Percentiles rank a stretch among this genome's conserved stretches.
Evolutionary conservation across 495 filamentous ascomycete species (phyloP).

Genomic region (Clavariopsis aquatica): DNA sequence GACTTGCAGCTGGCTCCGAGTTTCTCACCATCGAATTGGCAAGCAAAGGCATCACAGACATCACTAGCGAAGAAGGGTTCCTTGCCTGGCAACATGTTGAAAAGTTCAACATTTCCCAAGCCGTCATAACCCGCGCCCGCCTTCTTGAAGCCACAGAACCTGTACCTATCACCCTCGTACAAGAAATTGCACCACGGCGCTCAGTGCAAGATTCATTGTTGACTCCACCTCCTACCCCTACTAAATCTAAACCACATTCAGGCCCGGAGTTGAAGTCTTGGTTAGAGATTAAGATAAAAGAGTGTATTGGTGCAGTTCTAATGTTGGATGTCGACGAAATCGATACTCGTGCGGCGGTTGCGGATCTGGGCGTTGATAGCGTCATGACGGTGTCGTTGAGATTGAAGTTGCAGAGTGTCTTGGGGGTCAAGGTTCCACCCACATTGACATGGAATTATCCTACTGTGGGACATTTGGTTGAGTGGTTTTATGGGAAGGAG

Average conservation of each 20-base stretch:
- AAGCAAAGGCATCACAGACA: slow-evolving; percentile 49
- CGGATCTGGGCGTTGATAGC: slow-evolving; percentile 50
- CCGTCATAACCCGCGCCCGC: slow-evolving; percentile 43
- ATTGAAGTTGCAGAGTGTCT: slow-evolving; percentile 44
- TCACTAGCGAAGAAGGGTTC: slow-evolving; percentile 49
- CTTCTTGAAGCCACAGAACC: slow-evolving; percentile 28
- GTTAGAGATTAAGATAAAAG: too few relatives aligned
- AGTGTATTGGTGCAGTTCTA: background rate
- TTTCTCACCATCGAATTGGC: slow-evolving; percentile 49
- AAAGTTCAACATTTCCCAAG: slow-evolving; percentile 46
- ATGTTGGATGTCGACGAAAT: slow-evolving; percentile 43
- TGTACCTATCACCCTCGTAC: slow-evolving; percentile 37
- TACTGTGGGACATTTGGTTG: slow-evolving; percentile 45
- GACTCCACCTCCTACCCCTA: too few relatives aligned
- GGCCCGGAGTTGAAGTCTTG: too few relatives aligned
- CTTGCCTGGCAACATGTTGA: slow-evolving; percentile 47
- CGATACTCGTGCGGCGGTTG: slow-evolving; percentile 43
- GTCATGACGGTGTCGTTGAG: slow-evolving; percentile 51
- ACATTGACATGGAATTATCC: slow-evolving; percentile 50
- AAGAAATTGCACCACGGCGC: slow-evolving; percentile 45
- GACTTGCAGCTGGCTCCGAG: slow-evolving; percentile 47
- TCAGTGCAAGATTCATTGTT: too few relatives aligned
- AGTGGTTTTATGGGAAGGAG: too few relatives aligned
- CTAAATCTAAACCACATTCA: too few relatives aligned
- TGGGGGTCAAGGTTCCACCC: slow-evolving; percentile 49